These are phyloP conservation scores for Hippophae gyantsensis DNA, from an alignment of 306 rosid genomes.

Conservation along the genomic window DNA sequence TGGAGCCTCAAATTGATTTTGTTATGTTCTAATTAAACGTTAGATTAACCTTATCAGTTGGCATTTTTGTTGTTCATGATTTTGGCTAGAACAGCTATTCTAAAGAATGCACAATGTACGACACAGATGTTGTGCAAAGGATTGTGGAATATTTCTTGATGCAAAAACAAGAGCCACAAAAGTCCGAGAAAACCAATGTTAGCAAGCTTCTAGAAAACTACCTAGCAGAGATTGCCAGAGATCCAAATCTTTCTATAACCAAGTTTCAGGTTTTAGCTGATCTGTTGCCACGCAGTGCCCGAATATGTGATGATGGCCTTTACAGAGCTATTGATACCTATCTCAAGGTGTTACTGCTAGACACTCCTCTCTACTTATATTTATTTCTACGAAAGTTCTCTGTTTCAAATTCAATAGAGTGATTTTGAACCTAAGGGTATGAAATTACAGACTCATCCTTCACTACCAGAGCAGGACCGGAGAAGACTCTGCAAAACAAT, in stretches of 20 bases:
- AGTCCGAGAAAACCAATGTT: conserved; percentile 45
- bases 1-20: no score
- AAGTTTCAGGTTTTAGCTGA: conserved; percentile 83
- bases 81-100: conserved; percentile 35
- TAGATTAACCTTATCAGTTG: conserved; percentile 11
- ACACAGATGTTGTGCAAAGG: conserved; percentile 73
- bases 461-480: conserved; percentile 63
- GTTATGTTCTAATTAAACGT: no score
- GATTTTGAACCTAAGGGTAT: conserved; percentile 14
- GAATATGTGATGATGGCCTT: conserved; percentile 73
- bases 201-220: conserved; percentile 81
- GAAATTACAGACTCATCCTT: conserved; percentile 60
- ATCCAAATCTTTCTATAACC: conserved; percentile 68
- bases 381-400: background rate
- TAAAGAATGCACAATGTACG: conserved; percentile 58
- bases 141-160: conserved; percentile 80
- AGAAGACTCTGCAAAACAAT: conserved; percentile 81
- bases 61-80: conserved; percentile 16
- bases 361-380: conserved; percentile 11
- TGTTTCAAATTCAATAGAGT: conserved; percentile 6
- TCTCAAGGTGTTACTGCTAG: conserved; percentile 51
- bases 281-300: conserved; percentile 62
- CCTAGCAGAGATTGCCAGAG: conserved; percentile 87
- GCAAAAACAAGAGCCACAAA: conserved; percentile 66
- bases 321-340: conserved; percentile 89